Conservation (phyloP, 345 rosid species). For the Nephelium lappaceum region DNA sequence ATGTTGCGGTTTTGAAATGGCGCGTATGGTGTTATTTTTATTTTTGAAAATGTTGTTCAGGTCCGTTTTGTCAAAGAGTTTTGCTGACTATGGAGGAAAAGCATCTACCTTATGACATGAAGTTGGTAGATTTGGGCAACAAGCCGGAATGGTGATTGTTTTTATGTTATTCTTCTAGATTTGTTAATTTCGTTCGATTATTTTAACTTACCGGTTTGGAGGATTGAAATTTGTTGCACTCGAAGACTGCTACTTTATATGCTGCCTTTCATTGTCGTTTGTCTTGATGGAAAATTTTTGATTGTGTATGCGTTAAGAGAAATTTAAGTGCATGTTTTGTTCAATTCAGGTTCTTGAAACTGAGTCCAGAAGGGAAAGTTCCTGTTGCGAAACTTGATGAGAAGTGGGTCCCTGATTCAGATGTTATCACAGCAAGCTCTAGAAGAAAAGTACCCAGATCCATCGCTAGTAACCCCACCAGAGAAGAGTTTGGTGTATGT, state of each 20-base stretch:
- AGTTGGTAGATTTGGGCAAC: conserved; percentile 78
- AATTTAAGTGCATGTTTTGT: not conserved
- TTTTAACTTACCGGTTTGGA: not conserved
- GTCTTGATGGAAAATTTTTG: not conserved
- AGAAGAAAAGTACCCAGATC: conserved; percentile 89
- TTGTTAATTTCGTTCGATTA: not conserved
- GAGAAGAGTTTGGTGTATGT: conserved; percentile 87
- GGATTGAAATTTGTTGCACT: not conserved
- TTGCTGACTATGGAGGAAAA: conserved; percentile 89
- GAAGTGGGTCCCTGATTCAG: conserved; percentile 94
- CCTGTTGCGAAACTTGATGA: conserved; percentile 83
- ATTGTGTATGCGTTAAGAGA: conserved; percentile 3
- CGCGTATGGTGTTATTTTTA: not conserved
- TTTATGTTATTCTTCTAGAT: not conserved
- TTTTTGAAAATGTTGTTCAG: conserved; percentile 36
- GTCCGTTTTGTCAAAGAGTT: conserved; percentile 93
- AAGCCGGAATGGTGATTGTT: conserved; percentile 85
- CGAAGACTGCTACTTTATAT: not conserved
- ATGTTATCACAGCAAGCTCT: conserved; percentile 77
- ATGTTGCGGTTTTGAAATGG: not conserved
- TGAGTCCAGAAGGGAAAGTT: conserved; percentile 91
- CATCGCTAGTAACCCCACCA: conserved; percentile 72
- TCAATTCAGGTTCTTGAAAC: conserved; percentile 66
- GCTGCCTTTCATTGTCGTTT: not conserved
- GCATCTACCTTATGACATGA: conserved; percentile 80